Evolutionary conservation across 2,329 filamentous ascomycete genomes (phyloP), one percentile per base, ranked within the genome.

Genomic region (Penicillium rolfsii): DNA sequence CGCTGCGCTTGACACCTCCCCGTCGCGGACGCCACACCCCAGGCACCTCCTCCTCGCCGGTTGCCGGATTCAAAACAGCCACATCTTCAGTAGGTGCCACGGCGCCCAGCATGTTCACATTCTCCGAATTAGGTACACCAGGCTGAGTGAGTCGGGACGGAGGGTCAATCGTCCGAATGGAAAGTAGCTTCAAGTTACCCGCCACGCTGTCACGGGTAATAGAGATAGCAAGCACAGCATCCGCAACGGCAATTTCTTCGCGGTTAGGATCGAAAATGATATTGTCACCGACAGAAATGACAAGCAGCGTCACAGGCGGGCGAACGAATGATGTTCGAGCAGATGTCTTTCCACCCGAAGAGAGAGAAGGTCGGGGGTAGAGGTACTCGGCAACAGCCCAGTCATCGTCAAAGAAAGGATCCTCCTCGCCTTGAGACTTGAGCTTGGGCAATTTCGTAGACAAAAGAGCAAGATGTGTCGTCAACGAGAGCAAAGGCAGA

Each of bases 341-440:
- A 4, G 62, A 60, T 4, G 67, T 63, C 19, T 64, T 70, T 16
- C 65, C 67, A 36, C 68, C 33, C 3, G 49, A 71, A 26, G 60
- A 48, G 28, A 59, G 59, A 28, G 66, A 53, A 9, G 35, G 56
- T 38, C 83, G 84, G 1, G 88, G 85, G 79, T 96, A 99, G 33
- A 99, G 81, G 59, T 87, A 88, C 19, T 87, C 84, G 0, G 93
- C 88, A 16, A 90, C 90, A 65, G 90, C 91, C 95, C 95, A 99
- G 80, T 99, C 95, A 79, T 99, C 95, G 80, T 97, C 90, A 78
- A 99, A 99, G 74, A 97, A 88, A 12, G 95, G 95, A 70, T 99
- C 95, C 80, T 99, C 95, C 78, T 98, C 94, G 60, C 87, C 86
- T 76, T 96, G 91, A 1, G 93, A 97, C 74, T 91, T 91, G 55